Conservation (phyloP, 768 basidiomycete species). For the Hericium alpestre region DNA sequence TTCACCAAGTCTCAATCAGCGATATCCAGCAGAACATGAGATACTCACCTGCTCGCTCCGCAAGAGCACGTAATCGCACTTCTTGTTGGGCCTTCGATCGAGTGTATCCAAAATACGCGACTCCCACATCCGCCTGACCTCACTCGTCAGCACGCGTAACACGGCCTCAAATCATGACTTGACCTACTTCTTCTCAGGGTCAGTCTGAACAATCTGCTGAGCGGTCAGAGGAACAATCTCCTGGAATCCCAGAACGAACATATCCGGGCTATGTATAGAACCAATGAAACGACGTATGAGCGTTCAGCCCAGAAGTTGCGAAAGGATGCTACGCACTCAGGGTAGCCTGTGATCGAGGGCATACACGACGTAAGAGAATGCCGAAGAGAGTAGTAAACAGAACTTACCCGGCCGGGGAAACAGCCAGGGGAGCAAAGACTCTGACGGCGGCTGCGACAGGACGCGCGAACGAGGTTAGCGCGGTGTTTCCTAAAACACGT, state of each 20-base stretch:
- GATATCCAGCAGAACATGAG: not conserved
- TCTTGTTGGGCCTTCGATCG: conserved; percentile 55
- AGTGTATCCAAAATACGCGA: conserved; percentile 68
- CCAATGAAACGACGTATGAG: no score
- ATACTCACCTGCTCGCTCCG: conserved; percentile 78
- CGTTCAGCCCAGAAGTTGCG: no score
- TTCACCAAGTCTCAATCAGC: conserved; percentile 1
- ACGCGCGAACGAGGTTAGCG: not conserved
- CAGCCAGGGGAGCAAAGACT: conserved; percentile 82
- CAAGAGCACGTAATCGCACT: conserved; percentile 69
- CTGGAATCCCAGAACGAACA: conserved; percentile 87
- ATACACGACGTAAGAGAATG: not conserved
- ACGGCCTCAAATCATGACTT: not conserved
- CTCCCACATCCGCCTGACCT: conserved; percentile 75
- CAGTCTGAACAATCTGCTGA: conserved; percentile 91
- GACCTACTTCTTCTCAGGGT: conserved; percentile 77
- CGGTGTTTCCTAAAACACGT: not conserved
- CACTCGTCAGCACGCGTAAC: not conserved
- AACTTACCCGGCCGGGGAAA: conserved; percentile 71
- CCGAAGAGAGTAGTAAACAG: not conserved
- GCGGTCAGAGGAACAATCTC: conserved; percentile 98
- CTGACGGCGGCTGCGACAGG: conserved; percentile 55
- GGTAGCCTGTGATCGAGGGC: conserved; percentile 18
- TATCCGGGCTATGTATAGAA: conserved; percentile 53
- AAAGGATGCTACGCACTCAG: conserved; percentile 33